Conservation (phyloP, 345 rosid species). For the Triadica sebifera region DNA sequence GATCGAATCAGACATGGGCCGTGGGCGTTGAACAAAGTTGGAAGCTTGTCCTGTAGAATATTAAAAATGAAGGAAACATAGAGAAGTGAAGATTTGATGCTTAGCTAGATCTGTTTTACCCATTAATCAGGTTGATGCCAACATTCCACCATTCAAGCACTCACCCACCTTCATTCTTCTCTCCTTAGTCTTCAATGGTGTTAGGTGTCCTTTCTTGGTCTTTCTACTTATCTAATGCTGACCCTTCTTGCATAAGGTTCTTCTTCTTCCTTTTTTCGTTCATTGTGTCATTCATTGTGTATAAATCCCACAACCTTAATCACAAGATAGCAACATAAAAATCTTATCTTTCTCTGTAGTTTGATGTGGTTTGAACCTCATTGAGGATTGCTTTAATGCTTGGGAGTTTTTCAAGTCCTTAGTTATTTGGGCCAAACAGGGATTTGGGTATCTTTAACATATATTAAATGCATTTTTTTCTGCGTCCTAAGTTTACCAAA, state of each 20-base stretch:
- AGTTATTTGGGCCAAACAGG: background rate
- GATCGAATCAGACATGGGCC: conserved; percentile 23
- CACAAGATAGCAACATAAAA: conserved; percentile 11
- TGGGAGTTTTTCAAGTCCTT: background rate
- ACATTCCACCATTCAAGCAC: conserved; percentile 38
- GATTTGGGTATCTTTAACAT: conserved; percentile 19
- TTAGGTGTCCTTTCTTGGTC: conserved; percentile 20
- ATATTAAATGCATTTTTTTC: background rate
- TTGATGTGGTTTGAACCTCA: conserved; percentile 15
- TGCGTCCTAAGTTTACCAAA: background rate
- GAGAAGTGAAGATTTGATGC: conserved; percentile 13
- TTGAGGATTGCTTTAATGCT: conserved; percentile 1
- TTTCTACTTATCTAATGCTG: background rate
- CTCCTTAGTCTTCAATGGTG: conserved; percentile 23
- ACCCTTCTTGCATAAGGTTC: conserved; percentile 1
- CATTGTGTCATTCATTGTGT: background rate
- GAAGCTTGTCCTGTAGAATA: conserved; percentile 25
- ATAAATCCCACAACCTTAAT: conserved; percentile 12
- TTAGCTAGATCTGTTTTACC: conserved; percentile 11
- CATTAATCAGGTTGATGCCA: conserved; percentile 30
- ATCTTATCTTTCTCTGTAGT: background rate
- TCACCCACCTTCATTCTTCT: conserved; percentile 1
- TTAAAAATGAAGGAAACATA: conserved; percentile 30
- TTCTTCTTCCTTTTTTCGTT: too few relatives aligned
- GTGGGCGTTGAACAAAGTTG: conserved; percentile 22